A percentile compares a stretch with the other conserved stretches of the same genome.
Evolutionary conservation across 129 eudicot species (phyloP).

Genomic region (Flaveria robusta): DNA sequence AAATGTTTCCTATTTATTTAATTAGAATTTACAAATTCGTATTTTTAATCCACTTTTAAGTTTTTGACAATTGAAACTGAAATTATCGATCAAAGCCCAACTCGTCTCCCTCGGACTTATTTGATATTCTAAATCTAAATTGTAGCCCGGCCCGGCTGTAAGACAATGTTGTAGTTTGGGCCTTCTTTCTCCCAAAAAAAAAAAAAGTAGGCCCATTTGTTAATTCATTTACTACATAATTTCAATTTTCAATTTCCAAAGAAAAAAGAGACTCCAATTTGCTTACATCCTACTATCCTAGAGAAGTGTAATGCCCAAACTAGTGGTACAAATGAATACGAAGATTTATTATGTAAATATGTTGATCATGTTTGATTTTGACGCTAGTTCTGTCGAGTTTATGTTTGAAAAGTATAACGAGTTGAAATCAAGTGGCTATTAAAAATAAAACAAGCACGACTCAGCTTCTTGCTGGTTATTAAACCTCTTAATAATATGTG

Average conservation of each 20-base stretch:
- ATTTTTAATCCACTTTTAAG: no score
- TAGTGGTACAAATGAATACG: not conserved
- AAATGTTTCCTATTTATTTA: no score
- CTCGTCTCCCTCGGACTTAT: not conserved
- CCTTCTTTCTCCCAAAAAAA: not conserved
- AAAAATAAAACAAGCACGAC: not conserved
- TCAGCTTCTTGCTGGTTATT: not conserved
- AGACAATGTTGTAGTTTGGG: not conserved
- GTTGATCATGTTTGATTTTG: not conserved
- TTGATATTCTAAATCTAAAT: not conserved
- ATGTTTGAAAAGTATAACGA: not conserved
- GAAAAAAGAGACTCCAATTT: not conserved
- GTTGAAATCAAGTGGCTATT: not conserved
- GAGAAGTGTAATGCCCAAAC: not conserved
- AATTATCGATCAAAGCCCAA: not conserved
- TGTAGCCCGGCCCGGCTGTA: not conserved
- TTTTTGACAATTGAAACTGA: no score
- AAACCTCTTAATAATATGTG: not conserved
- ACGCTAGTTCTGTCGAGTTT: not conserved
- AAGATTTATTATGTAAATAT: not conserved
- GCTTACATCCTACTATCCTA: no score
- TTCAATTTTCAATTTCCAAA: not conserved
- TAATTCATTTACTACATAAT: not conserved
- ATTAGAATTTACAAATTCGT: no score
- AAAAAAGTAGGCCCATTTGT: not conserved